Percentiles rank a stretch among this genome's conserved stretches.
These are phyloP conservation scores for Grosmannia penicillata DNA, from an alignment of 2,329 filamentous ascomycete genomes.

Conservation along the genomic window DNA sequence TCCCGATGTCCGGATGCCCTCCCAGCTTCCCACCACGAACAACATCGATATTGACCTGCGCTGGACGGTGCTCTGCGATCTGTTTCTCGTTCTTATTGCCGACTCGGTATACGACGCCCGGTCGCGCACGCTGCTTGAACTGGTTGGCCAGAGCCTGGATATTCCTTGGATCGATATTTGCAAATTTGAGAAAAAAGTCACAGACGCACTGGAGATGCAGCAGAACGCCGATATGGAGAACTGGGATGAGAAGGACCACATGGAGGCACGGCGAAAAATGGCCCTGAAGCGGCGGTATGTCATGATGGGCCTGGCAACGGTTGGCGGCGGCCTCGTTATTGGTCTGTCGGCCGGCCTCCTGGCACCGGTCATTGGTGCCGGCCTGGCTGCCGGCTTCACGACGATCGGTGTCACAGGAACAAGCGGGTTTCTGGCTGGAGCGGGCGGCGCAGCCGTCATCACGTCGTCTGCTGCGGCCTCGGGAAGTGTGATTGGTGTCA, in stretches of 20 bases:
- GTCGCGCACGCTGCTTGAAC: slow-evolving; percentile 70
- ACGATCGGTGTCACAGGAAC: slow-evolving; percentile 89
- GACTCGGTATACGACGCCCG: slow-evolving; percentile 86
- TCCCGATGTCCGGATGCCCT: slow-evolving; percentile 67
- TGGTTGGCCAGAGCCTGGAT: slow-evolving; percentile 64
- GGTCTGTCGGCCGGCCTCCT: slow-evolving; percentile 84
- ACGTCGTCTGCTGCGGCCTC: slow-evolving; percentile 78
- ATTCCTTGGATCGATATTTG: slow-evolving; percentile 89
- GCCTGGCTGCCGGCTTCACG: slow-evolving; percentile 85
- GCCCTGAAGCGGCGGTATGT: slow-evolving; percentile 74
- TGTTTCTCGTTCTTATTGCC: slow-evolving; percentile 92
- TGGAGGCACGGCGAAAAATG: slow-evolving; percentile 69
- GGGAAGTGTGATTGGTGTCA: slow-evolving; percentile 72
- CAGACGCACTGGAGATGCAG: slow-evolving; percentile 95
- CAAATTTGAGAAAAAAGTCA: slow-evolving; percentile 91
- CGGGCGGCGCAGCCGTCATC: slow-evolving; percentile 86
- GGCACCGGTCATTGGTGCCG: slow-evolving; percentile 86
- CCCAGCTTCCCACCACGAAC: slow-evolving; percentile 63
- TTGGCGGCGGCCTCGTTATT: slow-evolving; percentile 88
- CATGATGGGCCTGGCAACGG: slow-evolving; percentile 93
- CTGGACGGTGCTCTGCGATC: slow-evolving; percentile 92
- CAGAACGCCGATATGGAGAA: slow-evolving; percentile 88
- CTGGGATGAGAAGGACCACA: slow-evolving; percentile 93
- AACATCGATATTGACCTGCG: slow-evolving; percentile 91
- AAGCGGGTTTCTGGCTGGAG: slow-evolving; percentile 74